Evolutionary conservation across 805 yeast species (phyloP).

Genomic region (Teunomyces pallodes): DNA sequence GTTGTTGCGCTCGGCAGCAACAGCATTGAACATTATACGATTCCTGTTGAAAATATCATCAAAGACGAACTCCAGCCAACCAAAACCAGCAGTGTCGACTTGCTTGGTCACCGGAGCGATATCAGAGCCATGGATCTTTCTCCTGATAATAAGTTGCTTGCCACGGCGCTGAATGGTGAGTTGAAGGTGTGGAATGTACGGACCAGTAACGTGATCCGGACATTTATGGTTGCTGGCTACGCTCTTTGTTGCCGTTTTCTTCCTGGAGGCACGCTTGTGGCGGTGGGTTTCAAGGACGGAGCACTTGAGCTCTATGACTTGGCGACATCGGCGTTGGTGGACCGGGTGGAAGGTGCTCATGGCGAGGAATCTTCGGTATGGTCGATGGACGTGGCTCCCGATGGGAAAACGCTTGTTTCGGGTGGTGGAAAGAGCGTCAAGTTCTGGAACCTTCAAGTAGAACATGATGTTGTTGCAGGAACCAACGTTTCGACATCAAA

Average conservation of each 20-base stretch:
- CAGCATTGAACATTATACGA: conserved; percentile 64
- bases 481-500: conserved; percentile 47
- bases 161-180: conserved; percentile 88
- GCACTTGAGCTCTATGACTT: conserved; percentile 81
- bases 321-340: conserved; percentile 73
- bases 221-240: conserved; percentile 69
- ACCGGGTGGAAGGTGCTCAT: conserved; percentile 69
- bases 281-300: conserved; percentile 88
- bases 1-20: conserved; percentile 69
- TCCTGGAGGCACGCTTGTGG: conserved; percentile 88
- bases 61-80: too few species aligned
- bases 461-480: conserved; percentile 69
- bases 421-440: conserved; percentile 91
- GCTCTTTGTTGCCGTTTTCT: conserved; percentile 76
- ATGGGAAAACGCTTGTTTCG: conserved; percentile 80
- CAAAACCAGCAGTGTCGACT: conserved; percentile 44
- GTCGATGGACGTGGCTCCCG: conserved; percentile 83
- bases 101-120: conserved; percentile 88
- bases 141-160: conserved; percentile 73
- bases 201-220: conserved; percentile 73
- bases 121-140: conserved; percentile 80
- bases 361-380: conserved; percentile 64
- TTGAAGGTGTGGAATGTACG: conserved; percentile 85
- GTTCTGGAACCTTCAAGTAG: conserved; percentile 82
- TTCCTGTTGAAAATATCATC: conserved; percentile 49